Evolutionary conservation across 306 rosid species (phyloP), one percentile per base, ranked within the genome.

Genomic region (Ziziphus jujuba): DNA sequence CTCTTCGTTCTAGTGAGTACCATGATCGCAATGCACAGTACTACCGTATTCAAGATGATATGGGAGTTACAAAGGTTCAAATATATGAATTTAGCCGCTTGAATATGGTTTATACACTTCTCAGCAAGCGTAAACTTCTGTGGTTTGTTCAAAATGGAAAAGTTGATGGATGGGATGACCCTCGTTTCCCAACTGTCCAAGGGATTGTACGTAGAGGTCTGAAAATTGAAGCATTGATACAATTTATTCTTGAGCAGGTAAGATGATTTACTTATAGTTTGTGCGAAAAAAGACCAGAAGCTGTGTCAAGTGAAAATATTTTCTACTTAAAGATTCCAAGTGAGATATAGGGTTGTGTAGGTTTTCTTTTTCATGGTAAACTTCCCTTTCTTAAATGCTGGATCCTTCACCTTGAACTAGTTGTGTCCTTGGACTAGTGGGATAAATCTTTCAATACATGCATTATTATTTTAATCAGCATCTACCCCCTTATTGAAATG

Each of bases 81-180:
- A 73, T 93, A 21, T 93, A 93, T 72, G 99, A 93, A 73, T 93
- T 90, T 61, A 93, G 99, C 65, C 82, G 96, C 67, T 65, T 93
- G 82, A 93, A 93, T 59, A 73, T 93, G 99, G 97, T 86, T 59
- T 93, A 93, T 75, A 93, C 99, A 7, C 91, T 93, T 75, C 99
- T 93, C 49, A 88, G 99, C 81, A 93, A 93, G 82, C 86, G 96
- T 33, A 93, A 93, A 81, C 92, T 93, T 72, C 78, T 93, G 25
- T 93, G 97, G 99, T 93, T 93, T 75, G 99, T 93, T 58, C 96
- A 90, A 72, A 90, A 93, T 74, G 96, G 85, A 50, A 81, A 75
- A 80, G 99, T 93, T 71, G 95, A 88, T 74, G 96, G 96, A 68
- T 93, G 98, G 97, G 97, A 93, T 65, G 98, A 92, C 78, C 84